Conservation (phyloP, 257 asterid genomes). For the Penstemon eatonii region DNA sequence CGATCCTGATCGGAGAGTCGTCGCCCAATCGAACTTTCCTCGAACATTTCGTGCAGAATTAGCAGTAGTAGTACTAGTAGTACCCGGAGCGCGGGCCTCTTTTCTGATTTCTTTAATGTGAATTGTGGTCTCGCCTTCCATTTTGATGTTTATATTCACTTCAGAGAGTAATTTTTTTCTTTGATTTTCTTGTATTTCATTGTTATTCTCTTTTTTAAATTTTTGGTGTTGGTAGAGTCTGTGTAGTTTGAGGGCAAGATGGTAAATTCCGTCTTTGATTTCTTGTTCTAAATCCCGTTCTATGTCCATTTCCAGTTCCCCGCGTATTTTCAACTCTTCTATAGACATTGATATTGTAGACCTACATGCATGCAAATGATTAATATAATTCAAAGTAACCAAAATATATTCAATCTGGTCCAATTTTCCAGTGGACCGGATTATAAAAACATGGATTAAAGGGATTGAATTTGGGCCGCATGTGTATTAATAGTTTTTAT, state of each 20-base stretch:
- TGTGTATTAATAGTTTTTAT: no score
- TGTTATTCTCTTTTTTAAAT: conserved; percentile 25
- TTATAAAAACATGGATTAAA: no score
- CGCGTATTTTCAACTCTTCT: conserved; percentile 55
- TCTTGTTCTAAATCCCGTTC: conserved; percentile 64
- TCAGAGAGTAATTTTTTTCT: conserved; percentile 38
- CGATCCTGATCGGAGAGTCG: conserved; percentile 50
- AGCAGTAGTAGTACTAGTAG: neutral
- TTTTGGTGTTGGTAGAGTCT: conserved; percentile 52
- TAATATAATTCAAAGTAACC: no score
- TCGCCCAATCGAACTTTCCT: conserved; percentile 52
- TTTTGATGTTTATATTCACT: conserved; percentile 58
- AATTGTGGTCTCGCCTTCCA: conserved; percentile 60
- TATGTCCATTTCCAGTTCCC: conserved; percentile 53
- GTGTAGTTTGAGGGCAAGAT: conserved; percentile 58
- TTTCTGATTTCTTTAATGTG: conserved; percentile 65
- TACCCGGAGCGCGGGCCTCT: conserved; percentile 22
- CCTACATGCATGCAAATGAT: no score
- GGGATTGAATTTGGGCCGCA: no score
- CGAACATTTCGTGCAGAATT: neutral
- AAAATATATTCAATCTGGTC: no score
- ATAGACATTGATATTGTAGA: conserved; percentile 32
- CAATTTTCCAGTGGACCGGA: no score
- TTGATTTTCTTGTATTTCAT: neutral
- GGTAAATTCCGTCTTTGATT: conserved; percentile 60